These are phyloP conservation scores for Castanea crenata DNA, from an alignment of 306 rosid genomes.

Conservation along the genomic window DNA sequence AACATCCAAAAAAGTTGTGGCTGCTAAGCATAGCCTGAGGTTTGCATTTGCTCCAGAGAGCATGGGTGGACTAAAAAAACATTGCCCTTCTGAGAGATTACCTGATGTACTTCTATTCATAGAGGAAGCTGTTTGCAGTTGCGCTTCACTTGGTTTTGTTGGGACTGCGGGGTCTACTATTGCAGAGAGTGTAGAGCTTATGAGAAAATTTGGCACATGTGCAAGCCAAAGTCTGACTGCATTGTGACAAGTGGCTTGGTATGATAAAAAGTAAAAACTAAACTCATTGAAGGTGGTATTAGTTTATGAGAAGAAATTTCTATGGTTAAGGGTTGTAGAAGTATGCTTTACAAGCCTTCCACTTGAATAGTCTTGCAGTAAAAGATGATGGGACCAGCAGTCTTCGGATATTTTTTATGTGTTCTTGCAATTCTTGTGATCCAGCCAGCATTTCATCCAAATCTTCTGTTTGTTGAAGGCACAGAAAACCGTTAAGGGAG, in stretches of 20 bases:
- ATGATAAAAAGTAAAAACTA: background rate
- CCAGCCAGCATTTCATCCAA: background rate
- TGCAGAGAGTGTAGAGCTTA: slow-evolving; percentile 67
- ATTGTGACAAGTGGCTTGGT: slow-evolving; percentile 8
- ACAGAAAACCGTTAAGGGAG: background rate
- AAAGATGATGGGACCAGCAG: background rate
- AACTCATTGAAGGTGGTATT: background rate
- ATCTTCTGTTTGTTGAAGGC: background rate
- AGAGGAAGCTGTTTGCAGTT: slow-evolving; percentile 79
- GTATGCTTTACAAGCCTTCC: slow-evolving; percentile 1
- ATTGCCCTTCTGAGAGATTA: slow-evolving; percentile 42
- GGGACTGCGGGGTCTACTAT: slow-evolving; percentile 92
- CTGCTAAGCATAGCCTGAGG: slow-evolving; percentile 50
- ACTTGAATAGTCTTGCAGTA: slow-evolving; percentile 4
- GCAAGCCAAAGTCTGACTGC: slow-evolving; percentile 24
- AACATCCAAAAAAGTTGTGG: slow-evolving; percentile 51
- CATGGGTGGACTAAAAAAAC: slow-evolving; percentile 34
- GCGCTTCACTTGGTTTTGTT: slow-evolving; percentile 83
- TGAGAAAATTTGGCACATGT: slow-evolving; percentile 58
- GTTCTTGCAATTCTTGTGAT: background rate
- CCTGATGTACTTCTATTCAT: slow-evolving; percentile 69
- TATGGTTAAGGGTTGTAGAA: background rate
- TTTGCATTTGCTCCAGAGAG: slow-evolving; percentile 29
- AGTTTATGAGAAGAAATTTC: background rate
- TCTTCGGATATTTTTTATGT: background rate